These are phyloP conservation scores for Byssochlamys sp. DNA, from an alignment of 2,329 filamentous ascomycete species.

Conservation along the genomic window DNA sequence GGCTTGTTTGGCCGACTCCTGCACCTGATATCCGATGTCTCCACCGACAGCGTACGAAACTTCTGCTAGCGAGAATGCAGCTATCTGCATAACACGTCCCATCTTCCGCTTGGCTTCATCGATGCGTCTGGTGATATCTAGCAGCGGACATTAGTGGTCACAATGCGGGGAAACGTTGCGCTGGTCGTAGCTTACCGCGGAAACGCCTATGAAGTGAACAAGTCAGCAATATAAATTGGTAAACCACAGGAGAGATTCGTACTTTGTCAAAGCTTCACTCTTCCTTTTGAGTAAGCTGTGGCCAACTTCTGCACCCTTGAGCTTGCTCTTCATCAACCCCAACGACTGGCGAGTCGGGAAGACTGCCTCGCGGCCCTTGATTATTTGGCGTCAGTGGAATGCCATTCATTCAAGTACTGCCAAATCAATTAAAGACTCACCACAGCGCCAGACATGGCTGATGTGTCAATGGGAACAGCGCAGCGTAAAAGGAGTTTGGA, in stretches of 20 bases:
- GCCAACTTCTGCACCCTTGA: conserved; percentile 84
- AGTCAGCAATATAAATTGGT: conserved; percentile 10
- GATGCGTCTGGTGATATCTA: conserved; percentile 91
- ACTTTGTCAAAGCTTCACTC: conserved; percentile 97
- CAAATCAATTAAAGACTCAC: conserved; percentile 17
- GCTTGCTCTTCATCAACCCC: conserved; percentile 93
- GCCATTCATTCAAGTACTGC: conserved; percentile 7
- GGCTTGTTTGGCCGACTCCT: conserved; percentile 86
- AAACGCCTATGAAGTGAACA: conserved; percentile 56
- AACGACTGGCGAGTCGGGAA: conserved; percentile 96
- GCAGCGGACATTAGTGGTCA: conserved; percentile 16
- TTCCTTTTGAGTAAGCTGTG: conserved; percentile 95
- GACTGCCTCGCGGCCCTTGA: conserved; percentile 83
- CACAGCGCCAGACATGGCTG: conserved; percentile 34
- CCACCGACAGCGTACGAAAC: conserved; percentile 95
- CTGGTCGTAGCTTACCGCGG: conserved; percentile 54
- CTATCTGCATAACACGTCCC: conserved; percentile 98
- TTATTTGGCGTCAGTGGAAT: conserved; percentile 12
- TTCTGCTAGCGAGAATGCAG: conserved; percentile 91
- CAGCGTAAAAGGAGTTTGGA: neutral
- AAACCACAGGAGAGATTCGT: conserved; percentile 22
- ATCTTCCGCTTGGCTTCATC: conserved; percentile 99
- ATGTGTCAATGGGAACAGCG: conserved; percentile 8
- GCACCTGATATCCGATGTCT: conserved; percentile 92
- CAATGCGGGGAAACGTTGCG: conserved; percentile 14